Conservation (phyloP, 352 stramenopile genomes). For the Thalassiosira livingstoniorum region DNA sequence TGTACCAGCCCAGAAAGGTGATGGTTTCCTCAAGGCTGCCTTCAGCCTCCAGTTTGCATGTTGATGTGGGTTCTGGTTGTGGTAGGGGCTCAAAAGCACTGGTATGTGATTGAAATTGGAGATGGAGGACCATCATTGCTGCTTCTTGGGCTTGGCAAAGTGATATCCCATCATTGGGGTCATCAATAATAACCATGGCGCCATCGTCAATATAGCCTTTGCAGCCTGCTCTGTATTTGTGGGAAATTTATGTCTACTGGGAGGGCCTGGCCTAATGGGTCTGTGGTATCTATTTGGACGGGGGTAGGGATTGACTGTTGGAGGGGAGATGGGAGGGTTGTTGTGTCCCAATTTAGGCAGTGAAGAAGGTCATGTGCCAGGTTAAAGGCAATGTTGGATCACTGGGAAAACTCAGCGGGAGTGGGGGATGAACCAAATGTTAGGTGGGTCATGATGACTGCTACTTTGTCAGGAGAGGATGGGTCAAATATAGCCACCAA, state of each 20-base stretch:
- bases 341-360: neutral
- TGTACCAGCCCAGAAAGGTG: constrained; percentile 29
- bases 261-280: constrained; percentile 2
- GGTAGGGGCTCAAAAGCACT: constrained; percentile 12
- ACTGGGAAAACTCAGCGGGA: neutral
- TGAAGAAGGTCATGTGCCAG: no score
- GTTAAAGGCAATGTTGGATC: neutral
- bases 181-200: neutral
- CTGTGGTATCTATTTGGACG: neutral
- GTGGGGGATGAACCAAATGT: neutral
- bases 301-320: constrained; percentile 3
- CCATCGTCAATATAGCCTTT: constrained; percentile 24
- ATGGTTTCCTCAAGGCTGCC: constrained; percentile 17
- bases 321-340: neutral
- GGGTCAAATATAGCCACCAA: no score
- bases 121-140: constrained; percentile 7
- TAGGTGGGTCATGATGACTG: no score
- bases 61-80: constrained; percentile 14
- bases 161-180: constrained; percentile 1
- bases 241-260: constrained; percentile 20
- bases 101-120: neutral
- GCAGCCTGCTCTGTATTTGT: neutral
- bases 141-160: neutral
- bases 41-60: constrained; percentile 19
- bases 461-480: no score